Conservation (phyloP, 129 eudicot genomes). For the Pittosporum tobira region DNA sequence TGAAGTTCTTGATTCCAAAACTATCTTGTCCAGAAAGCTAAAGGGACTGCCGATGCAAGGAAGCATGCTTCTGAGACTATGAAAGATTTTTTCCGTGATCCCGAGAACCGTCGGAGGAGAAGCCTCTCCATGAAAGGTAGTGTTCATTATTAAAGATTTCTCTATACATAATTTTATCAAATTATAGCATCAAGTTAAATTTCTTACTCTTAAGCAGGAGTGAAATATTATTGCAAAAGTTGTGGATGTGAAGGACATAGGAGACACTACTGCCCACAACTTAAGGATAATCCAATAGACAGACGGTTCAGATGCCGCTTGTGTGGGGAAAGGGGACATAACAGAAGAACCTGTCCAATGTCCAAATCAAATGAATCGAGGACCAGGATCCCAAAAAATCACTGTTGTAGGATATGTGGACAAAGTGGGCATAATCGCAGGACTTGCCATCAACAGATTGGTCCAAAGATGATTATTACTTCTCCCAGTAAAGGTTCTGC, state of each 20-base stretch:
- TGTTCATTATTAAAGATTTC: no score
- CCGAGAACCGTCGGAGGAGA: constrained; percentile 79
- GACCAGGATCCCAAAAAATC: constrained; percentile 21
- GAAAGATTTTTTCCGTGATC: constrained; percentile 77
- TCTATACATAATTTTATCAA: no score
- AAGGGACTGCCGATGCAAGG: constrained; percentile 74
- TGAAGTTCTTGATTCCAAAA: neutral
- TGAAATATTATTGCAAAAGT: constrained; percentile 57
- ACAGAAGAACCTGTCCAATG: constrained; percentile 63
- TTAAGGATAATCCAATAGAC: constrained; percentile 21
- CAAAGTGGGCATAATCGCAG: constrained; percentile 64
- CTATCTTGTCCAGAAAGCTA: constrained; percentile 53
- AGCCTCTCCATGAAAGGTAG: constrained; percentile 90
- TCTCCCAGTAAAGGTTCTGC: constrained; percentile 4
- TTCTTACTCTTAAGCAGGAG: constrained; percentile 34
- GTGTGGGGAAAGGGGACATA: constrained; percentile 78
- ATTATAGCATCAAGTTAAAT: no score
- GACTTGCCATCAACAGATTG: constrained; percentile 42
- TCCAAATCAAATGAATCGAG: constrained; percentile 16
- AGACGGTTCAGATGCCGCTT: constrained; percentile 54
- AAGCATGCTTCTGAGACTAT: constrained; percentile 79
- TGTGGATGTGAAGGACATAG: constrained; percentile 90
- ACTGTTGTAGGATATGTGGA: constrained; percentile 53
- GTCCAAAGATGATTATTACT: neutral
- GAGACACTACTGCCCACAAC: constrained; percentile 72